Base-by-base conservation (phyloP, 2,329 filamentous ascomycete genomes). In the Colletotrichum euphorbiae region DNA sequence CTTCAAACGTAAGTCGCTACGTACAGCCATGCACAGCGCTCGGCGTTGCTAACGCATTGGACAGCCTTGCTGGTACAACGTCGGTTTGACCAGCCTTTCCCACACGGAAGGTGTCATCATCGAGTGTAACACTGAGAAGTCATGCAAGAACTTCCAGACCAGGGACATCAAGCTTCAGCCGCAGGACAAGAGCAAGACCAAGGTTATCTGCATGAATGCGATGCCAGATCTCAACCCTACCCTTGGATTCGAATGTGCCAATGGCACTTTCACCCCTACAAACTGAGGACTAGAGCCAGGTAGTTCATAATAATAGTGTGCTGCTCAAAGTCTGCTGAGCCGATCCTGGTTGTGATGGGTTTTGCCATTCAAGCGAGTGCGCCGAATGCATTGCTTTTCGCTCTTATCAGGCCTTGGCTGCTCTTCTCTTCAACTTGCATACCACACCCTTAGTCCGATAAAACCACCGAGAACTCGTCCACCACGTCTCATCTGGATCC, bases 1-100 rank as follows among this genome's bases (percentile, higher is more conserved):
- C 77, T 8, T 76, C 77, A 0, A 72, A 81, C 33, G 69, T 70
- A 42, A 62, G 69, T 62, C 8, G 15, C 28, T 6, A 6, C 19
- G 1, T 3, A 4, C 4, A 9, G 33, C 21, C 9, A n/a, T 1
- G 3, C 6, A 11, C 3, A 6, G 1, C 15, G 15, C 31, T 63
- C 4, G 7, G 3, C 21, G 17, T 28, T 36, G 42, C 57, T 63
- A 33, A 67, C 33, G 17, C 4, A 24, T 15, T 7, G n/a, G 1
- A 15, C 17, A 72, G 67, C 81, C 80, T 3, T 83, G 80, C 71
- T 83, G 81, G 80, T 83, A 83, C 68, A 71, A 82, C 60, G 72
- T 70, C 7, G 80, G 80, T 3, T 72, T 82, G 1, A 73, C 76
- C 0, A 72, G 77, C 36, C 71, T 81, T 28, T 76, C 76, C 8